A percentile compares a stretch with the other conserved stretches of the same genome.
Evolutionary conservation across 2,329 filamentous ascomycete species (phyloP).

Genomic region (Penicillium sumatraense): DNA sequence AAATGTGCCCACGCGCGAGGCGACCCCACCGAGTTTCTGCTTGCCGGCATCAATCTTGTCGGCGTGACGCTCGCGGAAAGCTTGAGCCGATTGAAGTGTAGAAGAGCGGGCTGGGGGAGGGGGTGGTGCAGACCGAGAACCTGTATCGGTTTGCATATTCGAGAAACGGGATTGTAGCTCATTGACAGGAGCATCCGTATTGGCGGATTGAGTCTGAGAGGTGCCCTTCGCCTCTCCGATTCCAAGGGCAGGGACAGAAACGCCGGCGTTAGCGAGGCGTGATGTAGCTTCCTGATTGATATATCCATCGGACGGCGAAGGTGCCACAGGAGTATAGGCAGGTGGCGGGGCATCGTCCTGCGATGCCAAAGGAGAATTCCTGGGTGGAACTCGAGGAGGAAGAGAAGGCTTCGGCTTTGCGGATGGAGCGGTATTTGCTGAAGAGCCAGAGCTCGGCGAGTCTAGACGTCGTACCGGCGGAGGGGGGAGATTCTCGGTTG

Average conservation of each 20-base stretch:
- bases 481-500: conserved; percentile 70
- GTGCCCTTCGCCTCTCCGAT: conserved; percentile 59
- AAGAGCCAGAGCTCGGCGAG: conserved; percentile 32
- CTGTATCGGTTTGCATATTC: conserved; percentile 52
- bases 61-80: conserved; percentile 65
- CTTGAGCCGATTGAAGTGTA: conserved; percentile 58
- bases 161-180: conserved; percentile 73
- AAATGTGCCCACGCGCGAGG: conserved; percentile 51
- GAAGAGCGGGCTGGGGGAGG: conserved; percentile 49
- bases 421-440: conserved; percentile 21
- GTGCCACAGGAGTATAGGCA: conserved; percentile 51
- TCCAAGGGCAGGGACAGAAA: conserved; percentile 77
- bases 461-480: conserved; percentile 63
- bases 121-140: conserved; percentile 27
- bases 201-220: conserved; percentile 26
- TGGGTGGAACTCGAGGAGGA: conserved; percentile 73
- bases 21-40: conserved; percentile 56
- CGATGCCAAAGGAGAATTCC: conserved; percentile 57
- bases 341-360: conserved; percentile 50
- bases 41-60: conserved; percentile 68
- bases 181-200: conserved; percentile 54
- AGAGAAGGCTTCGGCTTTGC: conserved; percentile 55
- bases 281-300: conserved; percentile 65
- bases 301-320: conserved; percentile 39
- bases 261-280: conserved; percentile 72